phyloP scores from a whole-genome alignment of 192 early-diverging fungal genomes.

The Umbelopsis vinacea region DNA sequence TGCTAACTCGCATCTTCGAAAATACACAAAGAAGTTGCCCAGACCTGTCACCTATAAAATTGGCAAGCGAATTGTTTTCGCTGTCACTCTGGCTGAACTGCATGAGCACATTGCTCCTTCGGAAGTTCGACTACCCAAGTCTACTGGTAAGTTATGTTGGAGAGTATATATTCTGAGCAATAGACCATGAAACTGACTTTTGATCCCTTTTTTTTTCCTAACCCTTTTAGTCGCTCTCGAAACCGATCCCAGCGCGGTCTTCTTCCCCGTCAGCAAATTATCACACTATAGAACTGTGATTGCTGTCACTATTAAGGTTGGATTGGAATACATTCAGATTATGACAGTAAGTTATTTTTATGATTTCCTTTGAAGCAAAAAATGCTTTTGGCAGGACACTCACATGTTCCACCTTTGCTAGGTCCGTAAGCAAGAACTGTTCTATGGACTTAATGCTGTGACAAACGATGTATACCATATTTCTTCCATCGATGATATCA shows the following conservation, averaged over 20 bases:
- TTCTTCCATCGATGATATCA: conserved; percentile 42
- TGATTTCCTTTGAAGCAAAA: not conserved
- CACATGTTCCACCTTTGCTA: not conserved
- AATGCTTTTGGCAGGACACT: not conserved
- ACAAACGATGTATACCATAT: conserved; percentile 91
- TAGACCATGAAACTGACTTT: not conserved
- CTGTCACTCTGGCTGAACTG: conserved; percentile 69
- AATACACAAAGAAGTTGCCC: conserved; percentile 65
- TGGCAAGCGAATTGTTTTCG: conserved; percentile 71
- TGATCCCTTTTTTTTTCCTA: not conserved
- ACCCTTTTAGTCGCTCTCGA: conserved; percentile 64
- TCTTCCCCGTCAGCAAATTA: conserved; percentile 71
- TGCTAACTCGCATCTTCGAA: conserved; percentile 77
- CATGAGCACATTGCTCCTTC: conserved; percentile 71
- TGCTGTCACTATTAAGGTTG: conserved; percentile 83
- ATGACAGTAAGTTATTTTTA: conserved; percentile 51
- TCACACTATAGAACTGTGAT: conserved; percentile 66
- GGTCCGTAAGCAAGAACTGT: conserved; percentile 44
- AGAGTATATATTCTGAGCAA: not conserved
- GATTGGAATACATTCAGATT: conserved; percentile 83
- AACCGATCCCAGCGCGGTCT: conserved; percentile 64
- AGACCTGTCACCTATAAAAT: conserved; percentile 57
- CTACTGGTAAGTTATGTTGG: conserved; percentile 50
- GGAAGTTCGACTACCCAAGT: conserved; percentile 79
- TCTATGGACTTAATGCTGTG: conserved; percentile 70